Evolutionary conservation across 768 basidiomycete species (phyloP), one percentile per base, ranked within the genome.

Genomic region (Boletus huronensis): DNA sequence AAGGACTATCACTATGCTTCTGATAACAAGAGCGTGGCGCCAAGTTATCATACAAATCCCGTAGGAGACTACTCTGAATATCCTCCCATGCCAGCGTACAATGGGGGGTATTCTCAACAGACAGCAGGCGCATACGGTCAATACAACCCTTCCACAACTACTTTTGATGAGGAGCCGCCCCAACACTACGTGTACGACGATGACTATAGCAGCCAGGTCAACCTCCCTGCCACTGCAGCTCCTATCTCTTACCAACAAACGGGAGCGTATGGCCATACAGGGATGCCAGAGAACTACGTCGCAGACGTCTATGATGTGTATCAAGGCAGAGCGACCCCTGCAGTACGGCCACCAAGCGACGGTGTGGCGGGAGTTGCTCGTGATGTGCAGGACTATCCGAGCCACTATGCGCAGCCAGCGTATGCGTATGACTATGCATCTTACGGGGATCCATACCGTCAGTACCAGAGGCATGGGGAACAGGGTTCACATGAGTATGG

Each of bases 11-110:
- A 79, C 61, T 81, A 82, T 67, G 72, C 76, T 58, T 72, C 74
- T 49, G 82, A 87, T 58, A 66, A 64, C 57, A 77, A 78, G 63
- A 76, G 74, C 39, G 46, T 72, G 39, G 71, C 69, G 1, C 69
- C 69, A 17, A 70, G 69, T 34, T 70, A 70, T 49, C 69, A 70
- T 49, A 72, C 69, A 46, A 70, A 61, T 49, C 69, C 73, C 32
- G 75, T 77, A 48, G 82, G 81, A 56, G 75, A 75, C 48, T 75
- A 72, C 57, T 40, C 63, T 42, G 79, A 81, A 52, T 87, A 78
- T 58, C 80, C 87, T 6, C 81, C 87, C 2, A 91, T 92, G 88
- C 89, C 89, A 29, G 79, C 82, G 14, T 90, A 88, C 73, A 84
- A 81, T 55, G 65, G 66, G 45, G 82, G 83, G n/a, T 84, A 86